Percentiles rank a stretch among this genome's conserved stretches.
These are phyloP conservation scores for Thymus quinquecostatus DNA, from an alignment of 257 asterid species.

Conservation along the genomic window DNA sequence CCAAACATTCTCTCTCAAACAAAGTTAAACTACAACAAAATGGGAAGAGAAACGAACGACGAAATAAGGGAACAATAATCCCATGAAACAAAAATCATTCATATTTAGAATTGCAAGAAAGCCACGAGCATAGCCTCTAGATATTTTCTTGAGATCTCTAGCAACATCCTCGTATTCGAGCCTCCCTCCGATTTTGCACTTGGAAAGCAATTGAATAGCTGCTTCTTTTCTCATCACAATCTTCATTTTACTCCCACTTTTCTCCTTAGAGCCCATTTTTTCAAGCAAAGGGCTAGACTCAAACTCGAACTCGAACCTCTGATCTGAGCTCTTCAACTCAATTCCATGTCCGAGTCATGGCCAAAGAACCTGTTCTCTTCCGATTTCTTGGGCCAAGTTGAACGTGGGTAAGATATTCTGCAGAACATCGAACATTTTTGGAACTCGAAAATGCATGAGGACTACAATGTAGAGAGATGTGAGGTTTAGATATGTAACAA, in stretches of 20 bases:
- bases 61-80: not conserved
- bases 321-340: constrained; percentile 1
- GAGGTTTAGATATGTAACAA: not conserved
- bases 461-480: not conserved
- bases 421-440: constrained; percentile 21
- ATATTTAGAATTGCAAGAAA: constrained; percentile 16
- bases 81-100: constrained; percentile 19
- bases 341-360: too few species aligned
- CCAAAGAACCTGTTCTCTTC: too few species aligned
- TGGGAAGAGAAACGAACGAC: not conserved
- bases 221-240: constrained; percentile 5
- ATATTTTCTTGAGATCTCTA: not conserved
- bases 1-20: too few species aligned
- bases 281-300: constrained; percentile 21
- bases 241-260: too few species aligned
- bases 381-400: not conserved
- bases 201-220: constrained; percentile 24
- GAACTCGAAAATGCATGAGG: not conserved
- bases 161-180: constrained; percentile 9
- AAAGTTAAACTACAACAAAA: not conserved
- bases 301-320: not conserved
- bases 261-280: not conserved
- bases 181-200: constrained; percentile 29
- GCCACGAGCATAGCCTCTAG: too few species aligned
- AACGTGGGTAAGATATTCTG: not conserved